Base-by-base conservation (phyloP, 2,329 filamentous ascomycete genomes). In the Talaromyces albobiverticillius region DNA sequence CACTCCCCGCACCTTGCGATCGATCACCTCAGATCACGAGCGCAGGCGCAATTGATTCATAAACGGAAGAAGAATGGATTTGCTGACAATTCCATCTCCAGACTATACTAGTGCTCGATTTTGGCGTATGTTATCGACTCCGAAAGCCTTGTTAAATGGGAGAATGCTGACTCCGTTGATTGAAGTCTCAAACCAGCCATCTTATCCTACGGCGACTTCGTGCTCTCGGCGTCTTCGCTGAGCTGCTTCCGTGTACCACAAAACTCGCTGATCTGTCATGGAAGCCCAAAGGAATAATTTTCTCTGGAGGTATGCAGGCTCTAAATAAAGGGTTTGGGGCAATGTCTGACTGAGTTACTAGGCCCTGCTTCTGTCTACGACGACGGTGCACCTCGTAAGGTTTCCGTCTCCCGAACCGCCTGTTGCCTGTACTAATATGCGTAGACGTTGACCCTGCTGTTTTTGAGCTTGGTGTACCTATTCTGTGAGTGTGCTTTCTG, bases 351-450 rank as follows among this genome's bases (percentile, higher is more conserved):
- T 8, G 88, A 87, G 58, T 7, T 23, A 23, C 26, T 9, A 51
- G 85, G 87, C 38, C 83, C 83, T 13, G 86, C 83, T 71, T 92
- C 87, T 2, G 92, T 96, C 51, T 96, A 96, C 67, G 89, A 91
- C 53, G 75, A 85, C 29, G 88, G 79, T 59, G 82, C 89, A 5
- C 86, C 87, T 3, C 91, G 93, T 53, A 41, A 53, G 50, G 14
- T 16, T 40, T 16, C 6, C 13, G 13, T n/a, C 18, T 46, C 8
- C 7, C 14, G 14, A 13, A 29, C 6, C 9, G 4, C 20, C n/a
- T 10, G 32, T 23, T 13, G 13, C n/a, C 16, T 40, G 4, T 23
- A 23, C 50, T 53, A 8, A 53, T 20, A 32, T 41, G 2, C 10
- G 43, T 31, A 53, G 51, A 55, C 23, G 22, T 89, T 56, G 90